These are phyloP conservation scores for Leptographium lundbergii DNA, from an alignment of 2,329 filamentous ascomycete genomes.

Conservation along the genomic window DNA sequence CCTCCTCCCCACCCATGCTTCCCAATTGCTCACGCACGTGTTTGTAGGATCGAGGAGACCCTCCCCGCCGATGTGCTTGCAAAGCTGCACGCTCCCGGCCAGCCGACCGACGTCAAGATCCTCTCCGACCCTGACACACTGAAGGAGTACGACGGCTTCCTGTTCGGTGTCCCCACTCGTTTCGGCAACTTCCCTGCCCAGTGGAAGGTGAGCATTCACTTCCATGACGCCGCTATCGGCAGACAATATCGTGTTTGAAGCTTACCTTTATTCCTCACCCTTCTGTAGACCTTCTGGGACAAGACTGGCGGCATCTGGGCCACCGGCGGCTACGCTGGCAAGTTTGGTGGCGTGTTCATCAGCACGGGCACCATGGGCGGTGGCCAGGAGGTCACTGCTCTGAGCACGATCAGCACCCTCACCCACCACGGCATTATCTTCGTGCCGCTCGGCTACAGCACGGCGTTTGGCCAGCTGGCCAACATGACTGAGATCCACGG, in stretches of 20 bases:
- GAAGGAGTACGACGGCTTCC: constrained; percentile 71
- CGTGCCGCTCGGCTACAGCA: constrained; percentile 89
- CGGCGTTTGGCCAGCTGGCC: constrained; percentile 55
- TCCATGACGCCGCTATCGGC: neutral
- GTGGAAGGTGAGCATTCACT: constrained; percentile 50
- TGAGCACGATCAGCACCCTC: constrained; percentile 73
- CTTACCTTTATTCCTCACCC: neutral
- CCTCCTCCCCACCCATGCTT: neutral
- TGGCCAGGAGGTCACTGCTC: constrained; percentile 81
- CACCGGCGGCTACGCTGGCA: constrained; percentile 65
- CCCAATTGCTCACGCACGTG: neutral
- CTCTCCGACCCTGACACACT: constrained; percentile 46
- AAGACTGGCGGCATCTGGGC: constrained; percentile 77
- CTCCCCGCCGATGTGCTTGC: constrained; percentile 67
- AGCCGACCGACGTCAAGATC: constrained; percentile 54
- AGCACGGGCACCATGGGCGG: constrained; percentile 75
- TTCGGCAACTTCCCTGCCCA: constrained; percentile 97
- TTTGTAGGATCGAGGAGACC: constrained; percentile 62
- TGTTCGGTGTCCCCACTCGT: constrained; percentile 88
- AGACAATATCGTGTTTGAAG: neutral
- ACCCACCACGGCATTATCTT: constrained; percentile 91
- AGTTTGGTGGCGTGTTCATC: constrained; percentile 85
- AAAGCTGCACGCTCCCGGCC: constrained; percentile 85
- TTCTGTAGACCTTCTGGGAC: constrained; percentile 62
- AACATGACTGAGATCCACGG: constrained; percentile 73